phyloP scores from a whole-genome alignment of 2,329 filamentous ascomycete species.

The Sarocladium brachiariae region DNA sequence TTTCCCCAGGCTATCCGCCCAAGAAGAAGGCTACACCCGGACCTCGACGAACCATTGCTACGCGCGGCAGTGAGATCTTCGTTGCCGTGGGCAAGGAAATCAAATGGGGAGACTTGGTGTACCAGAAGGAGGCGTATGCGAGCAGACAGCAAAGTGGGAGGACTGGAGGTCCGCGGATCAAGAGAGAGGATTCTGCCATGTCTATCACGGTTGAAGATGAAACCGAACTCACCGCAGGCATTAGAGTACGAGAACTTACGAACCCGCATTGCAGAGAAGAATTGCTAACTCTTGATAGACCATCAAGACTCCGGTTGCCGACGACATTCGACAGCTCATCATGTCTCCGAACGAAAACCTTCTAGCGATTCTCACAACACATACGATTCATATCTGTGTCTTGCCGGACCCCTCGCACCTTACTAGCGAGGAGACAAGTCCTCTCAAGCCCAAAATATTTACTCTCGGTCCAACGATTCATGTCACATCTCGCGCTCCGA shows the following conservation, averaged over 20 bases:
- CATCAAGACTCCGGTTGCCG: slow-evolving; percentile 70
- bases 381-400: slow-evolving; percentile 83
- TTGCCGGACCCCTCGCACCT: slow-evolving; percentile 76
- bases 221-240: slow-evolving; percentile 20
- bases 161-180: slow-evolving; percentile 32
- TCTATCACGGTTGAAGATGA: slow-evolving; percentile 27
- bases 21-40: slow-evolving; percentile 39
- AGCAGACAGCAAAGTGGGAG: slow-evolving; percentile 23
- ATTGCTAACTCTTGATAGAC: slow-evolving; percentile 40
- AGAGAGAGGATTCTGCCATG: slow-evolving; percentile 39
- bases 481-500: slow-evolving; percentile 74
- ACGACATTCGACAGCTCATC: slow-evolving; percentile 76
- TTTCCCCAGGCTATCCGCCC: slow-evolving; percentile 31
- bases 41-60: slow-evolving; percentile 64
- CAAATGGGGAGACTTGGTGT: slow-evolving; percentile 79
- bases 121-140: slow-evolving; percentile 59
- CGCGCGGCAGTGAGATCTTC: slow-evolving; percentile 80
- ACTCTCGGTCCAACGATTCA: slow-evolving; percentile 90
- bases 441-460: slow-evolving; percentile 76
- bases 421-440: slow-evolving; percentile 56
- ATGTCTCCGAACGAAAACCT: slow-evolving; percentile 78
- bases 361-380: slow-evolving; percentile 77
- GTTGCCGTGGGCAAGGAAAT: slow-evolving; percentile 84
- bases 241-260: slow-evolving; percentile 24
- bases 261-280: not conserved